phyloP scores from a whole-genome alignment of 495 filamentous ascomycete species.

The Hyaloscypha variabilis region DNA sequence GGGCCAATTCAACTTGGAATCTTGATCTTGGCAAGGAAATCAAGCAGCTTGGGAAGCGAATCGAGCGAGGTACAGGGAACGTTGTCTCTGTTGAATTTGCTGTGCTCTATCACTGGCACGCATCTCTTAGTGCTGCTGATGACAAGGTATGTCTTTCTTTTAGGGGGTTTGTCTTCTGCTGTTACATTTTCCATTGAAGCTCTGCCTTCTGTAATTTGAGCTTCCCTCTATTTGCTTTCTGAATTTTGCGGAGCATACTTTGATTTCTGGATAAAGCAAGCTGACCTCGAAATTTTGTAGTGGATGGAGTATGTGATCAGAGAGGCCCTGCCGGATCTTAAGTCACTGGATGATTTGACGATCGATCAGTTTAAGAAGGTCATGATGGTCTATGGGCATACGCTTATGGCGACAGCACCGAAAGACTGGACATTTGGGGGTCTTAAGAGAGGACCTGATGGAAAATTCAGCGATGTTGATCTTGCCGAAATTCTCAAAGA shows the following conservation, averaged over 20 bases:
- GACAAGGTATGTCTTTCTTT: no score
- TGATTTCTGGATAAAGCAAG: no score
- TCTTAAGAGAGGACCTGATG: conserved; percentile 60
- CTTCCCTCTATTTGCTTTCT: no score
- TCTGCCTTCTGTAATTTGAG: no score
- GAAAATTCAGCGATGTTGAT: conserved; percentile 66
- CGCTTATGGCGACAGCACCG: conserved; percentile 59
- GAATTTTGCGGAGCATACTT: no score
- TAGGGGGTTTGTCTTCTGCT: no score
- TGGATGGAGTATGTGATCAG: conserved; percentile 63
- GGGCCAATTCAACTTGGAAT: conserved; percentile 77
- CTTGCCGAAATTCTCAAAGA: conserved; percentile 68
- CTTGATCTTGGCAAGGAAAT: conserved; percentile 71
- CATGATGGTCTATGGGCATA: conserved; percentile 52
- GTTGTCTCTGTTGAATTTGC: conserved; percentile 79
- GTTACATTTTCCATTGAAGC: no score
- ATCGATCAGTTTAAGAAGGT: conserved; percentile 54
- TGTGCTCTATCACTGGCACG: conserved; percentile 78
- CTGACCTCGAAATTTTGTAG: no score
- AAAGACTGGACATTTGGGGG: conserved; percentile 64
- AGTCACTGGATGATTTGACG: conserved; percentile 52
- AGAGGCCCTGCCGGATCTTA: conserved; percentile 38
- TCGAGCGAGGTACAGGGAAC: conserved; percentile 70
- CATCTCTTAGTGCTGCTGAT: conserved; percentile 70
- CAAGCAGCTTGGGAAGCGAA: conserved; percentile 47